phyloP scores from a whole-genome alignment of 192 early-diverging fungal species.

The Coemansia sp. region DNA sequence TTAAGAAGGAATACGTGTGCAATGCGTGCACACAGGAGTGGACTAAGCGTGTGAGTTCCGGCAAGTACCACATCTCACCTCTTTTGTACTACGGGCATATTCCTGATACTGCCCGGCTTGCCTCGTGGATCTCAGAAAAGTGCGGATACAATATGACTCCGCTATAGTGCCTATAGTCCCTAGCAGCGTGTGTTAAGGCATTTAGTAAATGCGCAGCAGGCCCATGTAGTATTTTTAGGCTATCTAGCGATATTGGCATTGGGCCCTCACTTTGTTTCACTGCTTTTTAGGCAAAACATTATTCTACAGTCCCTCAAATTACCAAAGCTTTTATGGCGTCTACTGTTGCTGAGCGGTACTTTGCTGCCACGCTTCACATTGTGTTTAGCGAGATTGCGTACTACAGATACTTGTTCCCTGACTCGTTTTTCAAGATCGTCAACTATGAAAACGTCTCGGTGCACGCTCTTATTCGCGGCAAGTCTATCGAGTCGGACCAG shows the following conservation, averaged over 20 bases:
- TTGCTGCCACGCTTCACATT: slow-evolving; percentile 24
- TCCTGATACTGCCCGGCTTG: slow-evolving; percentile 36
- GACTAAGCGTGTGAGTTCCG: slow-evolving; percentile 20
- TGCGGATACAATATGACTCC: slow-evolving; percentile 39
- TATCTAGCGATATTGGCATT: neutral
- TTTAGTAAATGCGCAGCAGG: neutral
- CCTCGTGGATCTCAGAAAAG: slow-evolving; percentile 48
- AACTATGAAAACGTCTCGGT: slow-evolving; percentile 19
- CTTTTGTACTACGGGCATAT: slow-evolving; percentile 52
- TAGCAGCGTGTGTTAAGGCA: neutral
- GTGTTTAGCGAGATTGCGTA: slow-evolving; percentile 41
- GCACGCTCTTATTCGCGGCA: slow-evolving; percentile 21
- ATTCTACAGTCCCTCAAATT: neutral
- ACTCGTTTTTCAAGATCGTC: slow-evolving; percentile 20
- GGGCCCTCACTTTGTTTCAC: neutral
- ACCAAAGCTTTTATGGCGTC: neutral
- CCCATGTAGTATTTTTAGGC: too few species aligned
- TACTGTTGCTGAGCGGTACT: neutral
- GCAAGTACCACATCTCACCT: slow-evolving; percentile 34
- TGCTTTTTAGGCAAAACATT: neutral
- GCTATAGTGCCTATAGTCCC: slow-evolving; percentile 12
- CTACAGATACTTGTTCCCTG: slow-evolving; percentile 43
- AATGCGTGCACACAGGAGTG: slow-evolving; percentile 40
- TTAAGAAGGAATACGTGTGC: slow-evolving; percentile 21
- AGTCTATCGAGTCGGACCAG: slow-evolving; percentile 35